Evolutionary conservation across 306 rosid species (phyloP), one percentile per base, ranked within the genome.

Genomic region (Ormosia emarginata): DNA sequence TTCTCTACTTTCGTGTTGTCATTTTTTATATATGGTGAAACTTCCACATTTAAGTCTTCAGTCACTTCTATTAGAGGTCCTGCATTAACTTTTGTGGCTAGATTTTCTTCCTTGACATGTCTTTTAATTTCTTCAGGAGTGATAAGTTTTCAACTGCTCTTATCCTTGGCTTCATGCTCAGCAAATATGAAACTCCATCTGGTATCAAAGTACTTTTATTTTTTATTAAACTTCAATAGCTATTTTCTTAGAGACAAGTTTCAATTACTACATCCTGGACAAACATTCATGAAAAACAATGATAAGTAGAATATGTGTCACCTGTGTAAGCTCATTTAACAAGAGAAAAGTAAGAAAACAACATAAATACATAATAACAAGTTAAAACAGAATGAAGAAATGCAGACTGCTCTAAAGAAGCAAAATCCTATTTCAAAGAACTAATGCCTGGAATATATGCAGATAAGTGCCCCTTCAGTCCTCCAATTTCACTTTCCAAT

Each of bases 401-500:
- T 30, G 90, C 83, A 66, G 80, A 86, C 11, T 74, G 88, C 90
- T 95, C 97, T 72, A 95, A 88, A 43, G 99, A 90, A 81, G 83
- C 81, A 67, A 92, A 89, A 83, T 94, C 93, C 72, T 92, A 90
- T 84, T 88, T 85, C 87, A 94, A 80, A 84, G 95, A 90, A 87
- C 93, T 84, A 72, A 93, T 81, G 71, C 79, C 91, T 14, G 99
- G 99, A 73, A 75, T 81, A 72, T 92, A 95, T 7, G 94, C 91
- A 83, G 91, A 91, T 81, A 96, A 79, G 77, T 89, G 87, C 56
- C 85, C 83, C 79, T 88, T 89, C 67, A 92, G 77, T 79, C 85
- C 92, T 82, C 92, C 87, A 75, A 91, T 50, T 87, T 93, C 97
- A 89, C 85, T 71, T 91, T 96, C 98, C 82, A 96, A 79, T 82